phyloP scores from a whole-genome alignment of 495 filamentous ascomycete species.

The Tuber indicum region DNA sequence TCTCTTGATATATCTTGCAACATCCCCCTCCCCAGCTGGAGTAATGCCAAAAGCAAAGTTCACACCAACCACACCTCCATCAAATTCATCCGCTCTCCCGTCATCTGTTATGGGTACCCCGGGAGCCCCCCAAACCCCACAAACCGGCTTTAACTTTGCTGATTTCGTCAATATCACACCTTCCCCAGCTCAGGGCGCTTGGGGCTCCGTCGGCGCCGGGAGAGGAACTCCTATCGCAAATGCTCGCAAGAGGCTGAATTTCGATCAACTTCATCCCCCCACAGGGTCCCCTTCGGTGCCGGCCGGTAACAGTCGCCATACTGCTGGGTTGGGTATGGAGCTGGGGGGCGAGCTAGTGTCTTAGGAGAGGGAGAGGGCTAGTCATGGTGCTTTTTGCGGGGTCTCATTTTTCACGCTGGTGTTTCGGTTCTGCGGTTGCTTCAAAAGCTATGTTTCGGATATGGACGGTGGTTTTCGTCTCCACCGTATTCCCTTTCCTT shows the following conservation, averaged over 20 bases:
- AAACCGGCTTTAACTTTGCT: constrained; percentile 80
- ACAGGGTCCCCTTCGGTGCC: constrained; percentile 36
- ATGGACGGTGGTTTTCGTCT: constrained; percentile 32
- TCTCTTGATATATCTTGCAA: constrained; percentile 82
- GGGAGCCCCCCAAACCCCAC: constrained; percentile 47
- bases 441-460: constrained; percentile 18
- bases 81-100: constrained; percentile 59
- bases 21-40: constrained; percentile 77
- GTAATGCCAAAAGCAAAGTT: constrained; percentile 37
- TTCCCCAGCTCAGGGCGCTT: constrained; percentile 81
- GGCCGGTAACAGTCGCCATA: constrained; percentile 41
- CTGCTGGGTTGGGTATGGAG: constrained; percentile 50
- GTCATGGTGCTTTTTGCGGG: constrained; percentile 32
- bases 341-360: constrained; percentile 53
- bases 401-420: constrained; percentile 28
- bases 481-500: constrained; percentile 12
- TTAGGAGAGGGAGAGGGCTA: constrained; percentile 24
- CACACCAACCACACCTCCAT: constrained; percentile 73
- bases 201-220: constrained; percentile 53
- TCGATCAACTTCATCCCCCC: constrained; percentile 59
- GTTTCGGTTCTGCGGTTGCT: constrained; percentile 36
- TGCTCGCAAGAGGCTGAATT: constrained; percentile 55
- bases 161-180: constrained; percentile 97
- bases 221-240: constrained; percentile 51
- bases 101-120: constrained; percentile 89